These are phyloP conservation scores for Arabidopsis arenosa DNA, from an alignment of 345 rosid genomes.

Conservation along the genomic window DNA sequence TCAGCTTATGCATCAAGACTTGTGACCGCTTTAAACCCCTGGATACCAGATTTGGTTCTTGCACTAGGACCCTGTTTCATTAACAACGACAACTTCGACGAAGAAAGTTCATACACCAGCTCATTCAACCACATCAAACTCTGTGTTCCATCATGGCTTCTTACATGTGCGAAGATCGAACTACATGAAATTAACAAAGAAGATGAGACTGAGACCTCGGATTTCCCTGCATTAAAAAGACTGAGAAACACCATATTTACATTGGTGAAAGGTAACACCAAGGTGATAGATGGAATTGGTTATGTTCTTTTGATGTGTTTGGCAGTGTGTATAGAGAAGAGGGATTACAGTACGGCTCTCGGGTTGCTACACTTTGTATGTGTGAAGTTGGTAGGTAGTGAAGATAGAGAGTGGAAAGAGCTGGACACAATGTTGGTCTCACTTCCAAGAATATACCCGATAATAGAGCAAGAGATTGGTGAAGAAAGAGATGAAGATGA, in stretches of 20 bases:
- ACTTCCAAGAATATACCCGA: conserved; percentile 69
- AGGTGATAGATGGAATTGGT: conserved; percentile 72
- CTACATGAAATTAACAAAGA: conserved; percentile 56
- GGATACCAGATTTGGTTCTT: conserved; percentile 92
- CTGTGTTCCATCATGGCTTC: conserved; percentile 69
- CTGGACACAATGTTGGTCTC: conserved; percentile 69
- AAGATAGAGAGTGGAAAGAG: conserved; percentile 71
- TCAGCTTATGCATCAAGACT: conserved; percentile 59
- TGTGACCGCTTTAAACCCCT: conserved; percentile 62
- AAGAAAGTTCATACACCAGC: conserved; percentile 44
- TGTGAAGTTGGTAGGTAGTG: conserved; percentile 58
- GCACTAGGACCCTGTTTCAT: conserved; percentile 66
- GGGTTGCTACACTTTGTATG: conserved; percentile 68
- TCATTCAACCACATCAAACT: conserved; percentile 52
- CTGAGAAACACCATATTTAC: conserved; percentile 50
- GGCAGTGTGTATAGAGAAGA: conserved; percentile 60
- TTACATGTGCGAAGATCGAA: conserved; percentile 59
- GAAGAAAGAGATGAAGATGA: conserved; percentile 54
- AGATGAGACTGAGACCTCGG: conserved; percentile 39
- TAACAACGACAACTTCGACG: conserved; percentile 39
- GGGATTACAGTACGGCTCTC: conserved; percentile 59
- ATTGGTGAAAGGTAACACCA: conserved; percentile 51
- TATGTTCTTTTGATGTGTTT: conserved; percentile 57
- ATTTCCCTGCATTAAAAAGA: conserved; percentile 55
- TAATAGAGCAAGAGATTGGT: conserved; percentile 61